Percentiles rank a stretch among this genome's conserved stretches.
These are phyloP conservation scores for Ilex paraguariensis DNA, from an alignment of 305 asterid species.

Conservation along the genomic window DNA sequence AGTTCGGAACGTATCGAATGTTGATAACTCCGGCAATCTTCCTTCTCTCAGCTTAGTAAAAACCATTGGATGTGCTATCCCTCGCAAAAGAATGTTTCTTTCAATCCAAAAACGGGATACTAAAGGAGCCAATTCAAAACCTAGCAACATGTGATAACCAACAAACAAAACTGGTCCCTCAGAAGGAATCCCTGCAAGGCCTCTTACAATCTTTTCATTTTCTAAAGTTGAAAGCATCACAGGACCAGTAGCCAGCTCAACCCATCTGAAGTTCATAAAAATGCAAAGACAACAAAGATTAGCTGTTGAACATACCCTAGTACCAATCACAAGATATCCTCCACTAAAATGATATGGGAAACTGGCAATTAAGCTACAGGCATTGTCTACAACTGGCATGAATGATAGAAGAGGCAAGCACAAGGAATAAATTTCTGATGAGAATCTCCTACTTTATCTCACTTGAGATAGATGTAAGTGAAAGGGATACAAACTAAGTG, in stretches of 20 bases:
- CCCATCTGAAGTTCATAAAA: conserved; percentile 37
- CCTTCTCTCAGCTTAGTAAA: conserved; percentile 49
- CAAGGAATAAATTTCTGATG: too few species aligned
- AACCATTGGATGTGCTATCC: conserved; percentile 70
- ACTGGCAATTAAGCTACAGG: not conserved
- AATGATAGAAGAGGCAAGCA: not conserved
- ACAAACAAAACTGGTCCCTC: conserved; percentile 83
- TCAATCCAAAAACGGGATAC: conserved; percentile 59
- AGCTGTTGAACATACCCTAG: not conserved
- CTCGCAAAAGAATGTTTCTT: conserved; percentile 56
- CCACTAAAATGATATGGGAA: not conserved
- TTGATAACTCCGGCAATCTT: conserved; percentile 40
- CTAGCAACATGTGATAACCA: conserved; percentile 90
- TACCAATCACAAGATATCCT: not conserved
- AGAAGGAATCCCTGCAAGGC: conserved; percentile 70
- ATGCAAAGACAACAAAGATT: not conserved
- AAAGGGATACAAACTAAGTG: too few species aligned
- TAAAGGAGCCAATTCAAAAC: conserved; percentile 57
- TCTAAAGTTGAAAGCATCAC: conserved; percentile 69
- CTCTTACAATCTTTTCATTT: conserved; percentile 56
- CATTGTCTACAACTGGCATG: not conserved
- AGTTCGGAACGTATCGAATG: conserved; percentile 41
- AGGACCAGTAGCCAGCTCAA: conserved; percentile 45
- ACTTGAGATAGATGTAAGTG: too few species aligned
- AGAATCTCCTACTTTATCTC: not conserved